These are phyloP conservation scores for Pseudevernia furfuracea DNA, from an alignment of 495 filamentous ascomycete species.

Conservation along the genomic window DNA sequence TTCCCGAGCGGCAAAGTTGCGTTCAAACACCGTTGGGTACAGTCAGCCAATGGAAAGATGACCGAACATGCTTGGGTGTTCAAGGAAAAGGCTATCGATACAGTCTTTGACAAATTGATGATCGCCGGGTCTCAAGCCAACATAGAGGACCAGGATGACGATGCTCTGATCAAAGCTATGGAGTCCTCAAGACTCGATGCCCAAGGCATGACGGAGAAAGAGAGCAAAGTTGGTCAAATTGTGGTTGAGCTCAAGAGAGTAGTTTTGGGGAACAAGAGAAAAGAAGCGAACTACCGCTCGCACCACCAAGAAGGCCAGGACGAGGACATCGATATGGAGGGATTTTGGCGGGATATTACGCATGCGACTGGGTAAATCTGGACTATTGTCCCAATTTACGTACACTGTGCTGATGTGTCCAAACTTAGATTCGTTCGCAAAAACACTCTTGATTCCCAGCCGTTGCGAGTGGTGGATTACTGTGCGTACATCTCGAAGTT, in stretches of 20 bases:
- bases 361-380: slow-evolving; percentile 20
- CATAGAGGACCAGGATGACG: slow-evolving; percentile 18
- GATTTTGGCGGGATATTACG: slow-evolving; percentile 16
- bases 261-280: slow-evolving; percentile 16
- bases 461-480: slow-evolving; percentile 12
- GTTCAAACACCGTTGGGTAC: slow-evolving; percentile 20
- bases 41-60: slow-evolving; percentile 24
- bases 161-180: slow-evolving; percentile 23
- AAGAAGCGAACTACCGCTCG: slow-evolving; percentile 13
- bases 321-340: slow-evolving; percentile 17
- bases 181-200: slow-evolving; percentile 14
- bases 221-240: slow-evolving; percentile 28
- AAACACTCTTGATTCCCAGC: not conserved
- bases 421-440: slow-evolving; percentile 7
- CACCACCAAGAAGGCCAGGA: slow-evolving; percentile 20
- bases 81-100: slow-evolving; percentile 30
- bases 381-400: not conserved
- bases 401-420: not conserved
- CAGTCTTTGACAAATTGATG: slow-evolving; percentile 25
- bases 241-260: slow-evolving; percentile 26
- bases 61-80: slow-evolving; percentile 27
- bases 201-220: not conserved
- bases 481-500: not conserved
- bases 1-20: slow-evolving; percentile 16
- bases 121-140: slow-evolving; percentile 11